Evolutionary conservation across 176 grass and related monocot genomes (phyloP), one percentile per base, ranked within the genome.

Genomic region (Musa schizocarpa): DNA sequence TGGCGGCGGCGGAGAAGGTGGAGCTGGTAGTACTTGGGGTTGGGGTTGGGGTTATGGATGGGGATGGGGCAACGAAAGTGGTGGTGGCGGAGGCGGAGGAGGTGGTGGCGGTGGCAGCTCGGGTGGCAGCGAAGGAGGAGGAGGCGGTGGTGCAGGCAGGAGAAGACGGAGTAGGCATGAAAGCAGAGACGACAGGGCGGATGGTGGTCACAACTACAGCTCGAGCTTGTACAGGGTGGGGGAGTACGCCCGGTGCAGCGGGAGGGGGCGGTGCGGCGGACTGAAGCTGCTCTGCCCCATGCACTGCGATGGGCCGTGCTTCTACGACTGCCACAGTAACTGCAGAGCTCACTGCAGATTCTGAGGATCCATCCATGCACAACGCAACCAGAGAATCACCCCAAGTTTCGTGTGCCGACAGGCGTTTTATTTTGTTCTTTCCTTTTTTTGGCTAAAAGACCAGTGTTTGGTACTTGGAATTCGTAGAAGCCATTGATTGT

Each of bases 341-440:
- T 92, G 93, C 87, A 87, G 71, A 77, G 83, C 93, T 23, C 93
- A 92, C 76, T 96, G 93, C 87, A 83, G 85, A 54, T 90, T 90
- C 83, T 86, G 50, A 92, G 17, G 49, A 1, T 8, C 1, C 11
- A 1, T 8, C 1, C 11, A 50, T 3, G 64, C 34, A 43, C 34
- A 6, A 70, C 11, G 1, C 9, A 52, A 4, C 9, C n/a, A 11
- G 2, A 11, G 11, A 27, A 0, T 1, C 24, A 11, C 10, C 3
- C 21, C 63, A 11, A 0, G 63, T 65, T 6, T 0, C 2, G 24
- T 65, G 5, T 26, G 23, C 9, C 63, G 21, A 3, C 59, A 1
- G 59, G 21, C 16, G 14, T 6, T 7, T 21, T 17, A 62, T 62
- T 7, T 12, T 61, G 5, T 61, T 9, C 8, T 6, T 4, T 61